Evolutionary conservation across 305 asterid species (phyloP).

Genomic region (Rubia tinctorum): DNA sequence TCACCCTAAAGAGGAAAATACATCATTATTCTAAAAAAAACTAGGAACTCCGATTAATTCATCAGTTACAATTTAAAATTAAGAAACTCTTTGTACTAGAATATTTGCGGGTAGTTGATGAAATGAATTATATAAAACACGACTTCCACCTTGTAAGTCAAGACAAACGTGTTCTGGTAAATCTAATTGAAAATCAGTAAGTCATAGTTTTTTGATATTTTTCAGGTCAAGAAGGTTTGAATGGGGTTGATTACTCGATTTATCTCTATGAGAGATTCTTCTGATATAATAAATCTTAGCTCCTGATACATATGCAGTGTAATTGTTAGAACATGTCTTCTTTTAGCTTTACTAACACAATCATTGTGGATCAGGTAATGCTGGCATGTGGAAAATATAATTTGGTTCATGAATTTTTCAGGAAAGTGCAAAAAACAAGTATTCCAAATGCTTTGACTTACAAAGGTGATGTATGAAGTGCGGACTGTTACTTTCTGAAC

Average conservation of each 20-base stretch:
- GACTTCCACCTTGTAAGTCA: neutral
- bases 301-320: neutral
- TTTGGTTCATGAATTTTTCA: slow-evolving; percentile 88
- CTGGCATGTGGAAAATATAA: slow-evolving; percentile 75
- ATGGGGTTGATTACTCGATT: neutral
- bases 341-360: slow-evolving; percentile 2
- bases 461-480: slow-evolving; percentile 50
- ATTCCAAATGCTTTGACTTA: slow-evolving; percentile 83
- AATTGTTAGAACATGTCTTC: neutral
- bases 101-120: neutral
- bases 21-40: neutral
- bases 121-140: neutral
- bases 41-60: neutral
- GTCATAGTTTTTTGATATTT: neutral
- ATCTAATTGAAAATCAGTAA: neutral
- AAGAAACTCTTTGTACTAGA: neutral
- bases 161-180: neutral
- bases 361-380: slow-evolving; percentile 70
- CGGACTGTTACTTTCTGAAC: slow-evolving; percentile 7
- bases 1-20: neutral
- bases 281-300: neutral
- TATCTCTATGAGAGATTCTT: neutral
- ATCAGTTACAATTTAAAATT: neutral
- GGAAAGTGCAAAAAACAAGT: slow-evolving; percentile 67
- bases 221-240: neutral